Conservation (phyloP, 768 basidiomycete genomes). For the Termitomyces sp. region DNA sequence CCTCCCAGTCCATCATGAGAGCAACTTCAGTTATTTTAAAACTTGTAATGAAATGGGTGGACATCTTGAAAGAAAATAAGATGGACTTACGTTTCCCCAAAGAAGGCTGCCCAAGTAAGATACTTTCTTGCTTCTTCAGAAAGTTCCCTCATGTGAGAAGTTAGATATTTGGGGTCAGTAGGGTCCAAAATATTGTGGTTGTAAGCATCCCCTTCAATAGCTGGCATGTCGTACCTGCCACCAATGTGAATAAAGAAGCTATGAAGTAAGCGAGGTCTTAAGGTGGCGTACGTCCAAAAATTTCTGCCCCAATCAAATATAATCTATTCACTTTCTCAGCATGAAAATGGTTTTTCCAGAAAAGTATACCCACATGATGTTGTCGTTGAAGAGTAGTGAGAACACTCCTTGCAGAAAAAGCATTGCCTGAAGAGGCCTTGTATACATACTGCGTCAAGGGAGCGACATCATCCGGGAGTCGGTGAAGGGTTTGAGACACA, state of each 20-base stretch:
- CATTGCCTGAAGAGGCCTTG: slow-evolving; percentile 62
- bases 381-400: slow-evolving; percentile 64
- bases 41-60: slow-evolving; percentile 29
- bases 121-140: slow-evolving; percentile 66
- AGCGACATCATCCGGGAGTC: slow-evolving; percentile 52
- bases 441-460: slow-evolving; percentile 56
- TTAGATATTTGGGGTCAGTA: slow-evolving; percentile 60
- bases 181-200: slow-evolving; percentile 57
- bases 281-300: slow-evolving; percentile 57
- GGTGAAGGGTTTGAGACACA: slow-evolving; percentile 64
- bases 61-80: background rate
- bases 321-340: slow-evolving; percentile 39
- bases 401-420: slow-evolving; percentile 66
- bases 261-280: background rate
- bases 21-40: slow-evolving; percentile 76
- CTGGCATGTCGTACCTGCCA: slow-evolving; percentile 51
- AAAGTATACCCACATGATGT: slow-evolving; percentile 43
- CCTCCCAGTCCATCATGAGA: slow-evolving; percentile 73
- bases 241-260: background rate
- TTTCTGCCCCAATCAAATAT: slow-evolving; percentile 65
- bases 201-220: slow-evolving; percentile 54
- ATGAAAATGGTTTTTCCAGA: background rate
- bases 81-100: slow-evolving; percentile 61
- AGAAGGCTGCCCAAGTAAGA: slow-evolving; percentile 70
- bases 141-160: slow-evolving; percentile 56